Percentiles rank a stretch among this genome's conserved stretches.
Evolutionary conservation across 2,329 filamentous ascomycete genomes (phyloP).

Genomic region (Furcasterigmium sp.): DNA sequence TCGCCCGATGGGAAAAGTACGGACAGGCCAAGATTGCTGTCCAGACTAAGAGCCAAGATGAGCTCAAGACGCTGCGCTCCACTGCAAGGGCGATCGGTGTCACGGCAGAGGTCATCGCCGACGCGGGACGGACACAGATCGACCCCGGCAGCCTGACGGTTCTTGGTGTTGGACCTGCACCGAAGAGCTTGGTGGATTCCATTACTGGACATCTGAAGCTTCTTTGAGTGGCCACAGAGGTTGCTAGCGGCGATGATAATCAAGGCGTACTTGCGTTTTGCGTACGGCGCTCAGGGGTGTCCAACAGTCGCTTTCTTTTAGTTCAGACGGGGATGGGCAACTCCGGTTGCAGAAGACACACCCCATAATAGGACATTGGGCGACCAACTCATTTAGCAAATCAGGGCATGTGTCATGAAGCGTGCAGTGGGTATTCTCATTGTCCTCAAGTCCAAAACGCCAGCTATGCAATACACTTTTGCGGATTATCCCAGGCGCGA

Average conservation of each 20-base stretch:
- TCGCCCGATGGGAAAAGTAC: conserved; percentile 77
- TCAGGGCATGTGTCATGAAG: background rate
- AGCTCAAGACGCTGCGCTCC: conserved; percentile 67
- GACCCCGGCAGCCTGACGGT: conserved; percentile 89
- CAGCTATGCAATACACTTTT: conserved; percentile 9
- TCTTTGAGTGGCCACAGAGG: no score
- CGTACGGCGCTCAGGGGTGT: background rate
- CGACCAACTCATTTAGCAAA: no score
- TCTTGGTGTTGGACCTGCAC: conserved; percentile 75
- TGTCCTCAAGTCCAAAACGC: conserved; percentile 8
- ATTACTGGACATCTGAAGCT: conserved; percentile 84
- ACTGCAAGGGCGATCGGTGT: conserved; percentile 79
- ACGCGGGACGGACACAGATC: conserved; percentile 97
- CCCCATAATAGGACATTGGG: no score
- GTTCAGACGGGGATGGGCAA: background rate
- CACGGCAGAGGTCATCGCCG: conserved; percentile 84
- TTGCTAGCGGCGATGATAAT: no score
- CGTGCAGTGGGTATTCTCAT: conserved; percentile 12
- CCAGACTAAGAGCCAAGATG: conserved; percentile 81
- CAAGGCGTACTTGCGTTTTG: background rate
- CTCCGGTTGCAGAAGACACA: no score
- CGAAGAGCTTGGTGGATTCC: conserved; percentile 79
- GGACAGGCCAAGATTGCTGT: conserved; percentile 94
- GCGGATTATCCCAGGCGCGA: no score
- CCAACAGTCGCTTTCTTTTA: background rate